Evolutionary conservation across 345 rosid species (phyloP).

Genomic region (Nephelium lappaceum): DNA sequence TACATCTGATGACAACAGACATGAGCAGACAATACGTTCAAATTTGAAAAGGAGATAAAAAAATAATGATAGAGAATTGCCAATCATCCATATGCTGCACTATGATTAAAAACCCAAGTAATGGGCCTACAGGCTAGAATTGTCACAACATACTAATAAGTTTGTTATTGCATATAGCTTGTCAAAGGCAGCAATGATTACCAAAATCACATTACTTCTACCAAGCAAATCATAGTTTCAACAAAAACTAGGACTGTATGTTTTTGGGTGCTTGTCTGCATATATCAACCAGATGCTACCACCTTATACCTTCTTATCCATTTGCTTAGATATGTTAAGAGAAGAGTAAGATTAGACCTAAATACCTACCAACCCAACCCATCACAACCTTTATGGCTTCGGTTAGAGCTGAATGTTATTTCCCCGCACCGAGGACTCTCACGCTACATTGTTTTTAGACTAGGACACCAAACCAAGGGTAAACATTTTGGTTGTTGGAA

Average conservation of each 20-base stretch:
- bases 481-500: not conserved
- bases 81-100: not conserved
- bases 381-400: not conserved
- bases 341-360: not conserved
- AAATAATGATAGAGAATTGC: not conserved
- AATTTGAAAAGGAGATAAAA: not conserved
- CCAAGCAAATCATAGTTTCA: not conserved
- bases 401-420: not conserved
- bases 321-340: not conserved
- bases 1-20: too few relatives aligned
- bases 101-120: not conserved
- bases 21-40: too few relatives aligned
- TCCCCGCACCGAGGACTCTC: not conserved
- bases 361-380: not conserved
- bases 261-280: not conserved
- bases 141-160: not conserved
- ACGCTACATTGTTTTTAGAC: not conserved
- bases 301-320: not conserved
- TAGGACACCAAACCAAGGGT: too few relatives aligned
- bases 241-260: not conserved
- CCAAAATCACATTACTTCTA: not conserved
- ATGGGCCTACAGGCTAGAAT: slow-evolving; percentile 2
- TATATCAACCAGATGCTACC: not conserved
- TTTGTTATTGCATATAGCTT: not conserved
- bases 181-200: not conserved